phyloP scores from a whole-genome alignment of 768 basidiomycete species.

The Rhodosporidiobolus odoratus region DNA sequence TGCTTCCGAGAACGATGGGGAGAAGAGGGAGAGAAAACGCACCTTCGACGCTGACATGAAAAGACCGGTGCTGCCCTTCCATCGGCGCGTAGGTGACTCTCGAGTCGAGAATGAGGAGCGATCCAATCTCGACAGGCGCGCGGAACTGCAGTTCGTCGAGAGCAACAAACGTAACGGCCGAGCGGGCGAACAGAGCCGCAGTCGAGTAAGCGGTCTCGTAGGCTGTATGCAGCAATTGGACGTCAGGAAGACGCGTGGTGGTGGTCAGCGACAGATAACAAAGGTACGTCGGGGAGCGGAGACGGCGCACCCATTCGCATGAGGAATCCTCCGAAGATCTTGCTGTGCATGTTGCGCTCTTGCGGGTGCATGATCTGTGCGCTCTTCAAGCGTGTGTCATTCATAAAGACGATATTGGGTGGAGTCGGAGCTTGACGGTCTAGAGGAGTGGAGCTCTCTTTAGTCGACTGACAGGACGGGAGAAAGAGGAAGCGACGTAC shows the following conservation, averaged over 20 bases:
- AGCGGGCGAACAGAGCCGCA: conserved; percentile 36
- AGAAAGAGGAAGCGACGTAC: neutral
- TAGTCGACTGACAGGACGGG: too few relatives aligned
- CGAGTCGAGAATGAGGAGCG: conserved; percentile 36
- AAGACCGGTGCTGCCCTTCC: conserved; percentile 28
- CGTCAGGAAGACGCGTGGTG: neutral
- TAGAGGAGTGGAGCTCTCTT: neutral
- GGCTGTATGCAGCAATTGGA: neutral
- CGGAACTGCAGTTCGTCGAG: conserved; percentile 40
- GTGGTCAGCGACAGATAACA: neutral
- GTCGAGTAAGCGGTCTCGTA: conserved; percentile 41
- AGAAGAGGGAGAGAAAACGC: too few relatives aligned
- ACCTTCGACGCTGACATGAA: conserved; percentile 40
- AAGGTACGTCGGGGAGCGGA: neutral
- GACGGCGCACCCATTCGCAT: conserved; percentile 24
- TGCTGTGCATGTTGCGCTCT: conserved; percentile 35
- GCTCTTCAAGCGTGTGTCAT: conserved; percentile 16
- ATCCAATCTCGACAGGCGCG: conserved; percentile 40
- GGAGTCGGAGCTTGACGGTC: conserved; percentile 25
- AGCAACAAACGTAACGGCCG: conserved; percentile 38
- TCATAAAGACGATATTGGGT: conserved; percentile 23
- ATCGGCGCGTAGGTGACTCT: conserved; percentile 40
- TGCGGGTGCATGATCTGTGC: conserved; percentile 30
- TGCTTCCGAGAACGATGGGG: conserved; percentile 10
- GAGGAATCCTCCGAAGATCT: conserved; percentile 37